These are phyloP conservation scores for Leccinum longicurvipes DNA, from an alignment of 768 basidiomycete genomes.

Conservation along the genomic window DNA sequence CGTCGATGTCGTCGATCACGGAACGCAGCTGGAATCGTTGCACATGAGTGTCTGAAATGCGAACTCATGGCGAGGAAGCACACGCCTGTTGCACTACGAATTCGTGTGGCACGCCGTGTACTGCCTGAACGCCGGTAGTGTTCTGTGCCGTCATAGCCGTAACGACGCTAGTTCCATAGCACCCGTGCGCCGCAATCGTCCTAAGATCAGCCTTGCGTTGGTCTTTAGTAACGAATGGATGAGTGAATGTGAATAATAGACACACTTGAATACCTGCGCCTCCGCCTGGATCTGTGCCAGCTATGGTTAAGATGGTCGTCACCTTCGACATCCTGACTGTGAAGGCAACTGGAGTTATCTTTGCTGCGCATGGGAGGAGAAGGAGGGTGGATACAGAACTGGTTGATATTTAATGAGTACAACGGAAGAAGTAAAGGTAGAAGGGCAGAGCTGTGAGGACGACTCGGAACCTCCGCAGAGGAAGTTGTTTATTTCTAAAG, in stretches of 20 bases:
- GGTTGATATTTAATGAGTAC: too few relatives aligned
- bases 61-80: slow-evolving; percentile 2
- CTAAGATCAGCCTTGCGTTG: slow-evolving; percentile 75
- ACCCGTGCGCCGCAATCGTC: slow-evolving; percentile 72
- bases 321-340: slow-evolving; percentile 3
- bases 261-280: slow-evolving; percentile 88
- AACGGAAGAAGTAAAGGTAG: too few relatives aligned
- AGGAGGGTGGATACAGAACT: too few relatives aligned
- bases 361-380: too few relatives aligned
- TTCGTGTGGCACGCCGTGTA: slow-evolving; percentile 62
- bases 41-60: neutral
- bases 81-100: slow-evolving; percentile 76
- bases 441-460: too few relatives aligned
- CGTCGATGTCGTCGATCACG: too few relatives aligned
- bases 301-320: slow-evolving; percentile 61
- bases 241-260: neutral
- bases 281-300: slow-evolving; percentile 79
- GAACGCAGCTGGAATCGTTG: slow-evolving; percentile 55
- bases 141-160: slow-evolving; percentile 92
- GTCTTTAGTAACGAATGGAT: neutral
- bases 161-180: slow-evolving; percentile 78
- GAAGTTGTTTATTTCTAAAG: slow-evolving; percentile 25
- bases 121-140: slow-evolving; percentile 74
- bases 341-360: neutral
- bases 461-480: too few relatives aligned